A percentile compares a stretch with the other conserved stretches of the same genome.
Evolutionary conservation across 2,329 filamentous ascomycete species (phyloP).

Genomic region (Neopestalotiopsis rosae): DNA sequence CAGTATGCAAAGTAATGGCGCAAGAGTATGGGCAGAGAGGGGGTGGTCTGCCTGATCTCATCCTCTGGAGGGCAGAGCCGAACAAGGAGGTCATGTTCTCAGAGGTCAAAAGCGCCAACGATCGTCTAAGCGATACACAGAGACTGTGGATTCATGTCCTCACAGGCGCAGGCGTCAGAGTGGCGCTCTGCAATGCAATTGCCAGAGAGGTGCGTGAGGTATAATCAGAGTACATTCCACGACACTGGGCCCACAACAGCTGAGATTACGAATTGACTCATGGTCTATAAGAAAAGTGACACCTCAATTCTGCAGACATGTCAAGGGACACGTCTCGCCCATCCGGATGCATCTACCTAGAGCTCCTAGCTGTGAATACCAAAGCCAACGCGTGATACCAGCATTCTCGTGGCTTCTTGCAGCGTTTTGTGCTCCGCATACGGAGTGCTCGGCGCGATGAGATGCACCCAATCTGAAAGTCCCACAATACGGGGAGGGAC

Average conservation of each 20-base stretch:
- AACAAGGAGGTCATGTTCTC: conserved; percentile 72
- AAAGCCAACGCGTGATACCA: not conserved
- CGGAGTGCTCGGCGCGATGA: not conserved
- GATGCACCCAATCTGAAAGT: not conserved
- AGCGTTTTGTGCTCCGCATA: not conserved
- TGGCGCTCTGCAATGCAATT: conserved; percentile 77
- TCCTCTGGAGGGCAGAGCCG: conserved; percentile 73
- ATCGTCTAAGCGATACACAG: conserved; percentile 94
- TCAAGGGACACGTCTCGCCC: too few species aligned
- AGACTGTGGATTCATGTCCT: conserved; percentile 96
- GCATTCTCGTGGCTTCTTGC: not conserved
- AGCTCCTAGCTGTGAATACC: too few species aligned
- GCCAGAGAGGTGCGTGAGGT: conserved; percentile 56
- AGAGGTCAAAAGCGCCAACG: conserved; percentile 85
- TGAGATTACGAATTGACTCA: not conserved
- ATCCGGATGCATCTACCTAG: too few species aligned
- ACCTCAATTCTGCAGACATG: not conserved
- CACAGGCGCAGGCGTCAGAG: conserved; percentile 80
- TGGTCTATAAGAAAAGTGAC: not conserved
- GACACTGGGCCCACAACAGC: not conserved
- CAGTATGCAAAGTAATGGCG: conserved; percentile 90
- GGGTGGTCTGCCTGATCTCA: conserved; percentile 88
- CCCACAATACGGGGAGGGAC: not conserved
- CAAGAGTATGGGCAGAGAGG: conserved; percentile 91
- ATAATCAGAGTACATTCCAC: conserved; percentile 8